These are phyloP conservation scores for Hyparrhenia diplandra DNA, from an alignment of 176 grass and related monocot species.

Conservation along the genomic window DNA sequence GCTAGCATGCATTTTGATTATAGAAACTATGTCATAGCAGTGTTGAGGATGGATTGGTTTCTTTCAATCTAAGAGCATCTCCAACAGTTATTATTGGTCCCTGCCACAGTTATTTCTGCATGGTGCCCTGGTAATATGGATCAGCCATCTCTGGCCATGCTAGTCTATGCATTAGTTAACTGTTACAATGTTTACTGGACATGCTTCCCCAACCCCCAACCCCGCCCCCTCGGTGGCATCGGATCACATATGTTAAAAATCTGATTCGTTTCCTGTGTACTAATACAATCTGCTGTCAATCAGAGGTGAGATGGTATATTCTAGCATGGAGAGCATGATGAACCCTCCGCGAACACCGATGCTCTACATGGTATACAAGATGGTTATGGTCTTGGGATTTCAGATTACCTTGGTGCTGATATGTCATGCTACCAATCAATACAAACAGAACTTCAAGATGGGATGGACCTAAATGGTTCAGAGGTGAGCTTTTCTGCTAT, in stretches of 20 bases:
- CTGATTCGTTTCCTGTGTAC: neutral
- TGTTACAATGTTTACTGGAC: slow-evolving; percentile 15
- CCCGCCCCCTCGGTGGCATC: neutral
- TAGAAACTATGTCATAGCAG: neutral
- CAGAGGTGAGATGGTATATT: slow-evolving; percentile 55
- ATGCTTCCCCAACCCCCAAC: slow-evolving; percentile 9
- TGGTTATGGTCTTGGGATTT: slow-evolving; percentile 64
- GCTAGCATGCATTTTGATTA: neutral
- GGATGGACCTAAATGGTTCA: slow-evolving; percentile 51
- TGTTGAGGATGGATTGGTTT: neutral
- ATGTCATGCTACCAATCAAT: slow-evolving; percentile 69
- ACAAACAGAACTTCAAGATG: slow-evolving; percentile 60
- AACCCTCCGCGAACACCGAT: slow-evolving; percentile 44
- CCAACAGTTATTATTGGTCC: neutral
- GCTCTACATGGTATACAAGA: slow-evolving; percentile 74
- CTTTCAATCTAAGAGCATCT: neutral
- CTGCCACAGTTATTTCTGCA: slow-evolving; percentile 6
- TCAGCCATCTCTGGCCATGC: neutral
- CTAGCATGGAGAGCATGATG: slow-evolving; percentile 63
- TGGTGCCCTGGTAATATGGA: neutral
- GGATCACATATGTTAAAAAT: slow-evolving; percentile 10
- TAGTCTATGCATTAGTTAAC: slow-evolving; percentile 19
- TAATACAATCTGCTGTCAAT: slow-evolving; percentile 29
- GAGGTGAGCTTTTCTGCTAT: slow-evolving; percentile 33
- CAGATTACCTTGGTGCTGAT: slow-evolving; percentile 84